Evolutionary conservation across 1,139 yeast species (phyloP).

Genomic region (Sugiyamaella pinicola): DNA sequence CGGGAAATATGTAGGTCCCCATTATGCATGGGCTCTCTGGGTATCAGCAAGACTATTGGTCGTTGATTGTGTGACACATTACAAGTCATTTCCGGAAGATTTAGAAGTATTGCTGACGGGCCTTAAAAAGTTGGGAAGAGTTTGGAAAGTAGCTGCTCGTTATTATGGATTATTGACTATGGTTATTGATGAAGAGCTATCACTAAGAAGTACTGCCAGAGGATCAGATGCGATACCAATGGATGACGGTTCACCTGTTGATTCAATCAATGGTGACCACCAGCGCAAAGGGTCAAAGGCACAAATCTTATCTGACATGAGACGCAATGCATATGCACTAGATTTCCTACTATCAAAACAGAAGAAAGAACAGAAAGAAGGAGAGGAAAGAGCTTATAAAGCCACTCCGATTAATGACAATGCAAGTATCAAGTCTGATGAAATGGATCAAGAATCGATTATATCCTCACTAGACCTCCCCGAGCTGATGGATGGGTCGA

Average conservation of each 20-base stretch:
- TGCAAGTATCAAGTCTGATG: conserved; percentile 14
- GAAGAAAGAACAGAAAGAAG: conserved; percentile 9
- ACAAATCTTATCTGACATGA: conserved; percentile 32
- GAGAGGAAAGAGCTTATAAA: neutral
- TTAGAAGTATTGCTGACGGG: conserved; percentile 35
- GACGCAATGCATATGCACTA: conserved; percentile 33
- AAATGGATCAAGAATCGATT: conserved; percentile 13
- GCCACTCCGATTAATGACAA: conserved; percentile 5
- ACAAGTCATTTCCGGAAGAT: conserved; percentile 34
- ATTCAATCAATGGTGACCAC: conserved; percentile 7
- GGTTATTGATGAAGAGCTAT: conserved; percentile 39
- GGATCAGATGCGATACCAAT: conserved; percentile 28
- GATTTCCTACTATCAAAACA: conserved; percentile 29
- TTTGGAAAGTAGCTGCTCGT: conserved; percentile 41
- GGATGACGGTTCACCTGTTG: neutral
- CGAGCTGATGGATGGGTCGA: conserved; percentile 19
- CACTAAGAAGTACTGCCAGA: conserved; percentile 33
- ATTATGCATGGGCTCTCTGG: conserved; percentile 44
- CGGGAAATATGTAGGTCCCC: conserved; percentile 41
- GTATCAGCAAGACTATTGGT: conserved; percentile 43
- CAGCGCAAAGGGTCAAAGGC: conserved; percentile 23
- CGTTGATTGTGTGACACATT: conserved; percentile 41
- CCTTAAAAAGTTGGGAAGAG: conserved; percentile 36
- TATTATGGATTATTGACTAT: conserved; percentile 39
- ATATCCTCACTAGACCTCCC: conserved; percentile 13